Percentiles rank a stretch among this genome's conserved stretches.
Evolutionary conservation across 192 early-diverging fungal genomes (phyloP).

Genomic region (Coemansia reversa): DNA sequence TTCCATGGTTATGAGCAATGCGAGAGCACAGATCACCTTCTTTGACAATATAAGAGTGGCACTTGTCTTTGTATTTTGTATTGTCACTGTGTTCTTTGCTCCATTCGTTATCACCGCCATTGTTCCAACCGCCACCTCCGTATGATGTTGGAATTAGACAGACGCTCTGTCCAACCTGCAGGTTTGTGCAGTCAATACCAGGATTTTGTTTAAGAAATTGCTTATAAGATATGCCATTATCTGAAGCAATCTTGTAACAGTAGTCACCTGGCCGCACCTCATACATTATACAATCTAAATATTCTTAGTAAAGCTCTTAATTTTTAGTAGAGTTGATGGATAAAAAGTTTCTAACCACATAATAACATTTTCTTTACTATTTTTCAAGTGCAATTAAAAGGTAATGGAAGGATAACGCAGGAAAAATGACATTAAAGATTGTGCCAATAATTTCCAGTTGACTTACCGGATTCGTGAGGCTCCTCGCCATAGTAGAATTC

Average conservation of each 20-base stretch:
- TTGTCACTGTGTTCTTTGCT: not conserved
- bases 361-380: not conserved
- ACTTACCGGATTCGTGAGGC: not conserved
- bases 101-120: not conserved
- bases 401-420: no score
- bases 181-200: slow-evolving; percentile 31
- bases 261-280: slow-evolving; percentile 46
- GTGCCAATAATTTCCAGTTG: not conserved
- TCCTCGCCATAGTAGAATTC: not conserved
- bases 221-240: slow-evolving; percentile 37
- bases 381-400: no score
- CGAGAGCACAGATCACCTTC: slow-evolving; percentile 41
- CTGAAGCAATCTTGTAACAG: slow-evolving; percentile 46
- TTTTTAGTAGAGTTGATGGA: not conserved
- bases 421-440: not conserved
- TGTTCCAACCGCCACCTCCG: slow-evolving; percentile 1
- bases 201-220: slow-evolving; percentile 46
- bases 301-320: not conserved
- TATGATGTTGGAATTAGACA: slow-evolving; percentile 29
- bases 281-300: slow-evolving; percentile 41
- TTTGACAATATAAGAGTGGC: slow-evolving; percentile 30
- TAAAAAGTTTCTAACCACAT: not conserved
- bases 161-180: slow-evolving; percentile 32
- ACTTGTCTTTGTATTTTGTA: not conserved
- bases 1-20: slow-evolving; percentile 15